A percentile compares a stretch with the other conserved stretches of the same genome.
phyloP scores from a whole-genome alignment of 169 alveolate genomes.

The Eimeria sp. region DNA sequence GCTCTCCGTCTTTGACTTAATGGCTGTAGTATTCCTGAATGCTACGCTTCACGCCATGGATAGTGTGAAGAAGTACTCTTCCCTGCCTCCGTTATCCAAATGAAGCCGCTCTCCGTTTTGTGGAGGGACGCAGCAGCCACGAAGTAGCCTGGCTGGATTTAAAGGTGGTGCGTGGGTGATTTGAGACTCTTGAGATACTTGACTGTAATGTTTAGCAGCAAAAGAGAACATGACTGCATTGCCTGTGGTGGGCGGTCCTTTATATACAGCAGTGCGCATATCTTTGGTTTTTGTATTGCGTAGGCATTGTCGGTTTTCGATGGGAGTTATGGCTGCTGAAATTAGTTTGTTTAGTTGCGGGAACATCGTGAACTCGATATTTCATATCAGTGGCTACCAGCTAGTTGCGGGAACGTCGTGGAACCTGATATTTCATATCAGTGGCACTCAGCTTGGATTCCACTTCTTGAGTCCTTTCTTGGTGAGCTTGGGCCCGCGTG shows the following conservation, averaged over 20 bases:
- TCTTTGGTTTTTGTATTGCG: not conserved
- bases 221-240: no score
- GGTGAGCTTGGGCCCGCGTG: not conserved
- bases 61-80: not conserved
- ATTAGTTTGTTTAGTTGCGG: not conserved
- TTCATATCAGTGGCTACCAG: not conserved
- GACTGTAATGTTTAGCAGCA: not conserved
- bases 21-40: not conserved
- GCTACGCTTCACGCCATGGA: not conserved
- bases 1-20: not conserved
- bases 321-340: not conserved
- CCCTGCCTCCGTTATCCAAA: no score
- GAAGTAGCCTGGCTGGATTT: not conserved
- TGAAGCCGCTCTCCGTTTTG: not conserved
- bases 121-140: not conserved
- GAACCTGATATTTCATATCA: not conserved
- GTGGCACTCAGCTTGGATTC: not conserved
- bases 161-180: not conserved
- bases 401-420: not conserved
- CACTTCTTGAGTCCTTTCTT: not conserved
- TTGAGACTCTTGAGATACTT: not conserved
- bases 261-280: not conserved
- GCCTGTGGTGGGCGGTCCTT: not conserved
- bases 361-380: not conserved
- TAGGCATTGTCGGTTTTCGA: not conserved